Evolutionary conservation across 2,329 filamentous ascomycete genomes (phyloP), one percentile per base, ranked within the genome.

Genomic region (Pseudocercospora pini-densiflorae): DNA sequence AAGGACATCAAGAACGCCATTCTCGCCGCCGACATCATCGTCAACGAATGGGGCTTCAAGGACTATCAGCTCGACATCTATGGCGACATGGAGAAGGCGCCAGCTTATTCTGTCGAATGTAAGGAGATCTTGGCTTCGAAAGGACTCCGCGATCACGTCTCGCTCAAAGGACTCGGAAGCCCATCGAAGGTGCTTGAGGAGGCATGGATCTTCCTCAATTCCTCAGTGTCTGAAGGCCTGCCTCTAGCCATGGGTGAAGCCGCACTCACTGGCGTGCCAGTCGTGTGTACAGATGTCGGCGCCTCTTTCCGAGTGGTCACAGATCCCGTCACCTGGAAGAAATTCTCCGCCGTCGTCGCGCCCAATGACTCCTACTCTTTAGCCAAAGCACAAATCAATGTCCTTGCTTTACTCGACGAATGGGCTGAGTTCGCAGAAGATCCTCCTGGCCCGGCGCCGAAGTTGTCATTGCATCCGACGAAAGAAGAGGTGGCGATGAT

Each of bases 1-100:
- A 88, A 88, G 73, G 86, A 88, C 66, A 86, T 88, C 75, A 87
- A 87, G 75, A 87, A 82, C 3, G 86, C 86, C 16, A 83, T 88
- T 43, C 77, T 87, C 14, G 85, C 86, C 9, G 85, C 86, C 6
- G 86, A 88, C 69, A 82, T 88, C 66, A 88, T 88, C 69, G 82
- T 88, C 72, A 87, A 88, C 73, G 81, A 85, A 70, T 88, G 82
- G 81, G 86, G 86, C 27, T 87, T 88, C 73, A 82, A 79, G 21
- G 85, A 88, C 62, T 88, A 88, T 74, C 80, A 82, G 65, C 81
- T 88, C 1, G 81, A 86, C 16, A 83, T 88, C 21, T 88, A 88
- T 70, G 86, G 86, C 19, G 85, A 84, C 21, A 84, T 86, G 66
- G 86, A 88, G 72, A 85, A 85, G 64, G 83, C 85, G 47, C 85